Conservation (phyloP, 2,329 filamentous ascomycete genomes). For the Lojkania enalia region DNA sequence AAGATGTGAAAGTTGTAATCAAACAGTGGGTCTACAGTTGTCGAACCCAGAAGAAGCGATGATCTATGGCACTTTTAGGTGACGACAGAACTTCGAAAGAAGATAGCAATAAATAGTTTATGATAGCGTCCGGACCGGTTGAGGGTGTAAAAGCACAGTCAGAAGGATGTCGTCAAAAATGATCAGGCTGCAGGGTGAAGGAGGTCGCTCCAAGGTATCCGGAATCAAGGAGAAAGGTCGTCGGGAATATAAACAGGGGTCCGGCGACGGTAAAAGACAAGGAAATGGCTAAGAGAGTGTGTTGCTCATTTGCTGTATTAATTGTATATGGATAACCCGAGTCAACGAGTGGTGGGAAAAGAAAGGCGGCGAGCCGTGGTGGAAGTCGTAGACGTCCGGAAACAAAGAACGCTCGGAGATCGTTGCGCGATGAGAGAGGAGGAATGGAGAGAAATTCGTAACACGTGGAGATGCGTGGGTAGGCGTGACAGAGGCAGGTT, state of each 20-base stretch:
- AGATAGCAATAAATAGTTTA: constrained; percentile 43
- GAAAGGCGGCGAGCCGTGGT: constrained; percentile 21
- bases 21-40: constrained; percentile 40
- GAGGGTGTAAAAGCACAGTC: constrained; percentile 20
- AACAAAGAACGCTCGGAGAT: constrained; percentile 32
- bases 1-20: constrained; percentile 30
- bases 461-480: constrained; percentile 40
- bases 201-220: constrained; percentile 30
- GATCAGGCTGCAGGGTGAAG: constrained; percentile 30
- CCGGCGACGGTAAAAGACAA: constrained; percentile 46
- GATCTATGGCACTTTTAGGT: constrained; percentile 46
- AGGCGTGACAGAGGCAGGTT: constrained; percentile 27
- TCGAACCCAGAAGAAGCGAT: constrained; percentile 39
- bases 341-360: constrained; percentile 44
- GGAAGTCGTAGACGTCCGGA: constrained; percentile 34
- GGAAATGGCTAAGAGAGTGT: constrained; percentile 49
- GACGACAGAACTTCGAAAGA: constrained; percentile 28
- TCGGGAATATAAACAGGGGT: constrained; percentile 47
- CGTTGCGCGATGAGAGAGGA: constrained; percentile 43
- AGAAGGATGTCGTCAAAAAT: constrained; percentile 33
- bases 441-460: too few species aligned
- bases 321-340: constrained; percentile 44
- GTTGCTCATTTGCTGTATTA: constrained; percentile 50
- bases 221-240: constrained; percentile 34
- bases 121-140: constrained; percentile 26